These are phyloP conservation scores for Zymoseptoria brevis DNA, from an alignment of 2,329 filamentous ascomycete species.

Conservation along the genomic window DNA sequence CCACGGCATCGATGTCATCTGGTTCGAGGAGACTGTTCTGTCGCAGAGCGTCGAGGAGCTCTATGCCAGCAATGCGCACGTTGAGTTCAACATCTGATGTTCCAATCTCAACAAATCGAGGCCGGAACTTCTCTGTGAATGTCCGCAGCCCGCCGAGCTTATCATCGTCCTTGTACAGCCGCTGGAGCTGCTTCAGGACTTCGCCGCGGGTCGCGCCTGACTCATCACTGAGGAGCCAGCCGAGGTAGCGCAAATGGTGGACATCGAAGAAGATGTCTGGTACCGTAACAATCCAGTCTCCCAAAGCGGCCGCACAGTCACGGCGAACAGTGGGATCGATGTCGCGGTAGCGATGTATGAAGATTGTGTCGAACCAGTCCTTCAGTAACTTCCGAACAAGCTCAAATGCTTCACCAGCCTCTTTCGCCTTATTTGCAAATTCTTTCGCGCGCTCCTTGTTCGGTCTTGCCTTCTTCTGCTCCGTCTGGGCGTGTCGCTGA, in stretches of 20 bases:
- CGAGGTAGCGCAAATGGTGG: slow-evolving; percentile 82
- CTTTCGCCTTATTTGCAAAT: slow-evolving; percentile 63
- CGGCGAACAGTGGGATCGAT: slow-evolving; percentile 81
- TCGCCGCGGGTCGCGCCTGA: slow-evolving; percentile 69
- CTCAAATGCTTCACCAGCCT: slow-evolving; percentile 62
- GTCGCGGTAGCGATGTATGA: slow-evolving; percentile 92
- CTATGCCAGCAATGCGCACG: slow-evolving; percentile 72
- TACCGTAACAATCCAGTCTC: slow-evolving; percentile 78
- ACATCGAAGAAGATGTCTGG: slow-evolving; percentile 87
- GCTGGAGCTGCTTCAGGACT: slow-evolving; percentile 72
- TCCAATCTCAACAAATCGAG: slow-evolving; percentile 85
- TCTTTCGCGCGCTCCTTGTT: slow-evolving; percentile 73
- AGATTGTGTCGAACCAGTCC: slow-evolving; percentile 86
- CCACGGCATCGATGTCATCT: slow-evolving; percentile 80
- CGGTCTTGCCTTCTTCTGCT: slow-evolving; percentile 62
- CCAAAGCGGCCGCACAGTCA: slow-evolving; percentile 80
- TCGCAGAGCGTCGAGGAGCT: slow-evolving; percentile 73
- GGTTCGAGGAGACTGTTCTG: slow-evolving; percentile 82
- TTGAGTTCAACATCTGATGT: slow-evolving; percentile 72
- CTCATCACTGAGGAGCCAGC: slow-evolving; percentile 88
- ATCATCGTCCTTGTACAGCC: slow-evolving; percentile 70
- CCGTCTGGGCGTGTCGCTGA: slow-evolving; percentile 69
- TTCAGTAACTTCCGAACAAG: slow-evolving; percentile 64
- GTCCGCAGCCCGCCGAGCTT: slow-evolving; percentile 70
- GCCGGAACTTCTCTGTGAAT: slow-evolving; percentile 86